Base-by-base conservation (phyloP, 2,329 filamentous ascomycete species). In the Colletotrichum lini region DNA sequence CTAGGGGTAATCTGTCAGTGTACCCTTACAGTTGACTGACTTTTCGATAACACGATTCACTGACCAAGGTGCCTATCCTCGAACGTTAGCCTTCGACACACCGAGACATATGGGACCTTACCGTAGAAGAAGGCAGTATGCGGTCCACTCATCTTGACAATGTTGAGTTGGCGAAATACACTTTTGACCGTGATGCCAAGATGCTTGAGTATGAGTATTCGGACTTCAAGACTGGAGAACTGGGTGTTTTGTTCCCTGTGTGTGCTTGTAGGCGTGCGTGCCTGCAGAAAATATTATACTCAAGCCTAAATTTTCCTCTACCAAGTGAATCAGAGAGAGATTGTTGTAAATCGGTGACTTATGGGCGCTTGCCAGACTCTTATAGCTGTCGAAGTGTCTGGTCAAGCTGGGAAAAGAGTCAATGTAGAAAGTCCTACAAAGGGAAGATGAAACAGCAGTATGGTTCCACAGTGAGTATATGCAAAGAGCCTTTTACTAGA, bases 81-180 rank as follows among this genome's bases (percentile, higher is more conserved):
- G 4, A 10, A 47, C 57, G 61, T 72, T 59, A 74, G 65, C 10
- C 4, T 23, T 18, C 40, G 30, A 4, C 13, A 23, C 30, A 12
- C 18, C 26, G 21, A 30, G 21, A n/a, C 2, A 9, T 9, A 42
- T 3, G 35, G 6, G 13, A 21, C 74, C 79, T 73, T 75, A 88
- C 89, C 89, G 68, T 91, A 90, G 77, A 90, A 90, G 78, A 90
- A 90, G 30, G 85, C 87, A 3, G 84, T 84, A 52, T 80, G 76
- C 15, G 83, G 79, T 35, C 82, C 83, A 62, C 81, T 83, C 83
- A 84, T 84, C 8, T 75, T 81, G 73, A 23, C 7, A 9, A 40
- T 54, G 38, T 15, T 42, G 4, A 18, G n/a, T 16, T 50, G 40
- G 8, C 21, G 38, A 21, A 23, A 10, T 35, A 45, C 23, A 2